phyloP scores from a whole-genome alignment of 2,329 filamentous ascomycete species.

The Claviceps sp. region DNA sequence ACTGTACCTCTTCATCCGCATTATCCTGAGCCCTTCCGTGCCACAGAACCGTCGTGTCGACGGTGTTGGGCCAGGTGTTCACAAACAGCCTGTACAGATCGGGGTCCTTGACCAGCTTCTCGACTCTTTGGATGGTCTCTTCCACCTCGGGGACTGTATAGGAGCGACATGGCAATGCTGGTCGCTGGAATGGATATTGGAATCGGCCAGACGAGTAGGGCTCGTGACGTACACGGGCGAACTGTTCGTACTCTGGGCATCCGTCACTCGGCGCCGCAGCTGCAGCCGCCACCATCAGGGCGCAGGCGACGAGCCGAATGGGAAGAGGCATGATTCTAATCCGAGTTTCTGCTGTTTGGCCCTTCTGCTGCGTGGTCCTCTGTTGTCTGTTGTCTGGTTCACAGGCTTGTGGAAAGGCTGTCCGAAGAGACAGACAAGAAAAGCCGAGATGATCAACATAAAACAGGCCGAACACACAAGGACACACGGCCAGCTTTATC shows the following conservation, averaged over 20 bases:
- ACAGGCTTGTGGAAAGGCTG: too few species aligned
- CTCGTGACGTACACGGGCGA: slow-evolving; percentile 33
- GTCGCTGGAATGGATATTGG: slow-evolving; percentile 68
- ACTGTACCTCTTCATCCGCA: slow-evolving; percentile 40
- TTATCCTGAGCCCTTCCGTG: slow-evolving; percentile 45
- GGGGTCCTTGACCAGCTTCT: slow-evolving; percentile 57
- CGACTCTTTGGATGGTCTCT: slow-evolving; percentile 55
- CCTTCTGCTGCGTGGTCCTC: too few species aligned
- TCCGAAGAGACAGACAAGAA: too few species aligned
- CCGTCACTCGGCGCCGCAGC: slow-evolving; percentile 7
- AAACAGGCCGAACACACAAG: too few species aligned
- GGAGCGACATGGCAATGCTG: slow-evolving; percentile 61
- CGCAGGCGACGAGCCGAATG: slow-evolving; percentile 18
- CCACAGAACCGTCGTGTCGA: slow-evolving; percentile 62
- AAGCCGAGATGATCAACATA: too few species aligned
- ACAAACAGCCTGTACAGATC: slow-evolving; percentile 59
- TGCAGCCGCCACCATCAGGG: slow-evolving; percentile 11
- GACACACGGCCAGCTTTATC: too few species aligned
- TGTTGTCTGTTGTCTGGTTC: too few species aligned
- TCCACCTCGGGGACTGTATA: slow-evolving; percentile 70
- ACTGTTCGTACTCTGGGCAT: slow-evolving; percentile 23
- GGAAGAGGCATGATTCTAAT: neutral
- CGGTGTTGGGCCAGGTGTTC: slow-evolving; percentile 62
- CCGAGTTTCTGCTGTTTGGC: too few species aligned
- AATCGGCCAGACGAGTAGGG: slow-evolving; percentile 69